A percentile compares a stretch with the other conserved stretches of the same genome.
These are phyloP conservation scores for Physocladia obscura DNA, from an alignment of 192 early-diverging fungal genomes.

Conservation along the genomic window DNA sequence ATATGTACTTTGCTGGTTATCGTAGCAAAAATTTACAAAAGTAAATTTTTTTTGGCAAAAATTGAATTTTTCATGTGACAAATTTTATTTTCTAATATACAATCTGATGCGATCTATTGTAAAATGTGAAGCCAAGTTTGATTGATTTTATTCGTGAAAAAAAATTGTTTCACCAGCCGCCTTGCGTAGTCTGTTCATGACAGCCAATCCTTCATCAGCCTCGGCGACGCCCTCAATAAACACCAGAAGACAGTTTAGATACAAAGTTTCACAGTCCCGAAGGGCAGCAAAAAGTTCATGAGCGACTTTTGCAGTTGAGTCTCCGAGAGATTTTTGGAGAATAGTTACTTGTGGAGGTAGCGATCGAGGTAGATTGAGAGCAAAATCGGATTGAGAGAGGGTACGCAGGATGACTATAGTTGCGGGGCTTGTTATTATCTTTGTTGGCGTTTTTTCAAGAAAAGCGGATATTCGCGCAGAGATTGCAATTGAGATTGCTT, in stretches of 20 bases:
- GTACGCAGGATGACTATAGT: conserved; percentile 43
- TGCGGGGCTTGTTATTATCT: background rate
- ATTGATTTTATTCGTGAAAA: background rate
- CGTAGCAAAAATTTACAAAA: too few relatives aligned
- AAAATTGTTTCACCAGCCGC: conserved; percentile 58
- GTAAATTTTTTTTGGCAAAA: too few relatives aligned
- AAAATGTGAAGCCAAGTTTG: too few relatives aligned
- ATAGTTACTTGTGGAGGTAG: conserved; percentile 3
- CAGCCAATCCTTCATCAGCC: conserved; percentile 82
- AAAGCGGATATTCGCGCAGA: background rate
- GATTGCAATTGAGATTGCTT: background rate
- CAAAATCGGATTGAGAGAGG: background rate
- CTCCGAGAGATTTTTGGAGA: conserved; percentile 56
- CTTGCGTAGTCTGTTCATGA: conserved; percentile 95
- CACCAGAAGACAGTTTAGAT: conserved; percentile 64
- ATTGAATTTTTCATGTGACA: too few relatives aligned
- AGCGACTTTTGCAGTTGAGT: conserved; percentile 65
- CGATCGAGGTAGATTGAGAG: too few relatives aligned
- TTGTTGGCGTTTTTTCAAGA: background rate
- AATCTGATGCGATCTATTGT: too few relatives aligned
- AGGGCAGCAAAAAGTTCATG: conserved; percentile 77
- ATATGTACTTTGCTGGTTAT: too few relatives aligned
- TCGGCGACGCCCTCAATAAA: conserved; percentile 91
- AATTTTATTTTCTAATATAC: too few relatives aligned
- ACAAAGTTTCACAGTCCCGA: conserved; percentile 67